These are phyloP conservation scores for Dissophora globulifera DNA, from an alignment of 192 early-diverging fungal species.

Conservation along the genomic window DNA sequence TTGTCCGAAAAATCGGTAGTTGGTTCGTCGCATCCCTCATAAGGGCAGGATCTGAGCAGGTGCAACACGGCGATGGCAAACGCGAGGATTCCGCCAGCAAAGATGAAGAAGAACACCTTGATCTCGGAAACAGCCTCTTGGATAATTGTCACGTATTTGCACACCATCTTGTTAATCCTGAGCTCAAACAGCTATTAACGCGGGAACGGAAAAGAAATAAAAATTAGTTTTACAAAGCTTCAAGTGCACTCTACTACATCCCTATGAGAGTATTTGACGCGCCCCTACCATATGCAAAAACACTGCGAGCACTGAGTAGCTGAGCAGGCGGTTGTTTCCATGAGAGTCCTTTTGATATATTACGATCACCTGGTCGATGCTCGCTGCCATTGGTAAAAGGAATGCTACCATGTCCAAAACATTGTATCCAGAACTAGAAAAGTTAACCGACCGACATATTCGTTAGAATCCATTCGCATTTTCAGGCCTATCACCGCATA, in stretches of 20 bases:
- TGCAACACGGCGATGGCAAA: slow-evolving; percentile 28
- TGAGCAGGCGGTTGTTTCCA: neutral
- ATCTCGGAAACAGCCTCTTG: slow-evolving; percentile 14
- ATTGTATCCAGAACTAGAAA: slow-evolving; percentile 10
- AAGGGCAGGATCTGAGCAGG: slow-evolving; percentile 4
- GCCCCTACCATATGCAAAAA: slow-evolving; percentile 25
- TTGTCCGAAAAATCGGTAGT: neutral
- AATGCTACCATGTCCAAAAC: slow-evolving; percentile 10
- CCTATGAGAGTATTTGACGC: neutral
- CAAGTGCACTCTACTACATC: too few species aligned
- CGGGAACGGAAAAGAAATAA: too few species aligned
- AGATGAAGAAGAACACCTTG: slow-evolving; percentile 43
- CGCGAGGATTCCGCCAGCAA: slow-evolving; percentile 23
- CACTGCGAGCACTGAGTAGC: slow-evolving; percentile 12
- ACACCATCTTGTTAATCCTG: slow-evolving; percentile 22
- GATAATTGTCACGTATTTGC: slow-evolving; percentile 37
- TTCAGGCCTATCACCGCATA: too few species aligned
- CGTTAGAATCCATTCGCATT: too few species aligned
- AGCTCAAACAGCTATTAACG: slow-evolving; percentile 31
- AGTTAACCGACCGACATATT: neutral
- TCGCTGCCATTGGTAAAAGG: slow-evolving; percentile 5
- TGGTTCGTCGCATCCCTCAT: neutral
- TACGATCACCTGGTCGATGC: slow-evolving; percentile 11
- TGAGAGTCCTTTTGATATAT: neutral
- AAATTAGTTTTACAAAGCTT: too few species aligned